Base-by-base conservation (phyloP, 1,139 yeast species). In the Suhomyces taliae region DNA sequence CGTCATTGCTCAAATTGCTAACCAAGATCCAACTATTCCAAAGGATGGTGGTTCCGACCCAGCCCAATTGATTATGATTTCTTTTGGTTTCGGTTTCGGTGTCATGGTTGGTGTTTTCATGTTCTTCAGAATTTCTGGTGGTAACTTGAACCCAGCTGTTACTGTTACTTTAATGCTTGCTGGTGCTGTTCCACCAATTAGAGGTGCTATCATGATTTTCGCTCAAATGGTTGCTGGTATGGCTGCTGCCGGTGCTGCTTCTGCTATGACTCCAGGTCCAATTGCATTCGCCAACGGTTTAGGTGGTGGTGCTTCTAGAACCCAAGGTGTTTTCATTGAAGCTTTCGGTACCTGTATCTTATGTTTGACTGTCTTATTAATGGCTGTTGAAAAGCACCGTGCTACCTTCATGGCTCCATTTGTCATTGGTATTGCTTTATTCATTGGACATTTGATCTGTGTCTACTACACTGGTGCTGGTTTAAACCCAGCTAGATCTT, bases 391-490 rank as follows among this genome's bases (percentile, higher is more conserved):
- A 69, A 86, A 87, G 70, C 85, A 83, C 62, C 76, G 79, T 53
- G 87, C 88, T 48, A 86, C 91, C 41, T 82, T 76, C 66, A 76
- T 86, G 73, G 96, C 96, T 44, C 95, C 96, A 49, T 77, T 87
- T 53, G 89, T 78, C 60, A 89, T 89, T 70, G 96, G 97, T 66
- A 67, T 89, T 52, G 79, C 96, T 24, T 76, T 90, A 57, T 85
- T 90, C 73, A 72, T 89, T 60, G 95, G 87, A 39, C 96, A 90
- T 66, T 81, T 89, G 76, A 77, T 87, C 56, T 80, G 87, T 65
- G 88, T 90, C 51, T 87, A 79, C 79, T 87, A 82, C 74, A 87
- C 96, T 46, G 96, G 96, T 65, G 96, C 96, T 39, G 96, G 96
- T 64, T 76, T 88, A 63, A 89, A 89, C 78, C 96, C 96, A 47